Base-by-base conservation (phyloP, 495 filamentous ascomycete species). In the Chaetomium fimeti region DNA sequence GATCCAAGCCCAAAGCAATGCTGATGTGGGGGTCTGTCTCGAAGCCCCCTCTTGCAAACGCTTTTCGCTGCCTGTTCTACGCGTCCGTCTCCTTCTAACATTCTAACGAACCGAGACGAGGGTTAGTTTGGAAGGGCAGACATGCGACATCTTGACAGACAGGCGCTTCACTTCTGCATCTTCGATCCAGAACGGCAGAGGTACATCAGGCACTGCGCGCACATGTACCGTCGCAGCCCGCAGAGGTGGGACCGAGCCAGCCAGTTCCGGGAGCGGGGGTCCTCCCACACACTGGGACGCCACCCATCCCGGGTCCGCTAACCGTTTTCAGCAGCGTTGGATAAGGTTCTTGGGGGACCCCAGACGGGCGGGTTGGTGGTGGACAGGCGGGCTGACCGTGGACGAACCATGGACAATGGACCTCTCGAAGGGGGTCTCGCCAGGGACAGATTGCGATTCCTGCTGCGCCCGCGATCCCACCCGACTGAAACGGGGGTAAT, bases 281-380 rank as follows among this genome's bases (percentile, higher is more conserved):
- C 64, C 57, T 59, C 54, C 64, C 59, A 61, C 64, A 24, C 59
- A 22, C 45, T 43, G 22, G 28, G 28, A 49, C 52, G 58, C 58
- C 64, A 57, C 59, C 59, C 64, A 53, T 42, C 43, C 57, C 53
- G 64, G 51, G 29, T 22, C 59, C 53, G 54, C 59, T 62, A 62
- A 55, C 60, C 54, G 54, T 53, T 59, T 62, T 28, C 45, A 32
- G 60, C 42, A 57, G 25, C 18, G n/a, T 40, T 65, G 57, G 25
- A 29, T 29, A 54, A 53, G 57, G 9, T 25, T 22, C 48, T 29
- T 24, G 52, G 57, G 42, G 42, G 28, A 45, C 64, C 64, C 57
- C 57, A 49, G 43, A 57, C 38, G 18, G 12, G n/a, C n/a, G 47
- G 52, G 53, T 22, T 52, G 29, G 22, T 2, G 24, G 27, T 18